These are phyloP conservation scores for Claviceps humidiphila DNA, from an alignment of 2,329 filamentous ascomycete genomes.

Conservation along the genomic window DNA sequence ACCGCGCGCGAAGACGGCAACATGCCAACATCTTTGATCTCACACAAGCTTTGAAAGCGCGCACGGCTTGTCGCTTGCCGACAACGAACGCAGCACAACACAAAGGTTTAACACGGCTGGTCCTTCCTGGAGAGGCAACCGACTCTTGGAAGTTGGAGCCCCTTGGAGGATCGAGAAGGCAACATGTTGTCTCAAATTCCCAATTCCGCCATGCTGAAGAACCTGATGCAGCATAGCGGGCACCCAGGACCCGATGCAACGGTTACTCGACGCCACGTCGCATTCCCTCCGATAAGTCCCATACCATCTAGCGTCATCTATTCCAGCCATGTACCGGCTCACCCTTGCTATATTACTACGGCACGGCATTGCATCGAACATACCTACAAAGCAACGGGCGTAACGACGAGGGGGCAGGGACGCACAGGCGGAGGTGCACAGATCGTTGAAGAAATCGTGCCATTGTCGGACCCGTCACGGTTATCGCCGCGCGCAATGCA, in stretches of 20 bases:
- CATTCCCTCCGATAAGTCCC: background rate
- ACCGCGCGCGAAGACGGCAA: no score
- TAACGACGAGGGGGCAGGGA: background rate
- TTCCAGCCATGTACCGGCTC: background rate
- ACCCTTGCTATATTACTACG: background rate
- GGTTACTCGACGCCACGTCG: conserved; percentile 1
- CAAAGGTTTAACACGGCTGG: no score
- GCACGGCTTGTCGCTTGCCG: no score
- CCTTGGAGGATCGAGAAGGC: no score
- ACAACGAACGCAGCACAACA: no score
- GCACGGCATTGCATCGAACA: background rate
- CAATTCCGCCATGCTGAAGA: no score
- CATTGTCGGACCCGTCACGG: background rate
- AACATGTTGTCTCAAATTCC: no score
- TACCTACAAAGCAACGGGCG: no score
- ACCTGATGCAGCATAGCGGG: background rate
- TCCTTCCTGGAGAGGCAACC: no score
- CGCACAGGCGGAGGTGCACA: background rate
- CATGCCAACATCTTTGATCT: no score
- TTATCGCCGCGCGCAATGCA: background rate
- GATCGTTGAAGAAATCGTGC: background rate
- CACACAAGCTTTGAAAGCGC: no score
- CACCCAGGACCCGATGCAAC: background rate
- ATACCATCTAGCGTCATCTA: background rate
- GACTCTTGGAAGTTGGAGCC: no score